A percentile compares a stretch with the other conserved stretches of the same genome.
phyloP scores from a whole-genome alignment of 495 filamentous ascomycete species.

The Penicillium paradoxum region DNA sequence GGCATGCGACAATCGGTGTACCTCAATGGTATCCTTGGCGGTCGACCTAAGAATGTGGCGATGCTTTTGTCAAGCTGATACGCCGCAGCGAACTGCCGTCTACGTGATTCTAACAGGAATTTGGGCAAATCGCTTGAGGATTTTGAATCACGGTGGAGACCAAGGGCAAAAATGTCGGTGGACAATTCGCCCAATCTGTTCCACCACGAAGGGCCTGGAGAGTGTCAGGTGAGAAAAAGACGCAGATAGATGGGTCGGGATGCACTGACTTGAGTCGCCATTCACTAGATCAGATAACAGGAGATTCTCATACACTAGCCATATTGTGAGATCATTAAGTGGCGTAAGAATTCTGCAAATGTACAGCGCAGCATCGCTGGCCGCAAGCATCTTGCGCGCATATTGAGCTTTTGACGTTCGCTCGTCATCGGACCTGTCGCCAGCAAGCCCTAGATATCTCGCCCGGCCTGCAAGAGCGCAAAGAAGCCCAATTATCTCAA shows the following conservation, averaged over 20 bases:
- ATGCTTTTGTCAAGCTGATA: constrained; percentile 48
- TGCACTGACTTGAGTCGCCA: constrained; percentile 28
- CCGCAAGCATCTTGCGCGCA: constrained; percentile 25
- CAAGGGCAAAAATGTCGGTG: constrained; percentile 45
- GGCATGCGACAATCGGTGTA: constrained; percentile 50
- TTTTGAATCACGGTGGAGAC: constrained; percentile 47
- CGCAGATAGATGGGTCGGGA: not conserved
- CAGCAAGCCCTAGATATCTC: constrained; percentile 21
- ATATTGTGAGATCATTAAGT: constrained; percentile 31
- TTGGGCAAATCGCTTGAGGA: constrained; percentile 30
- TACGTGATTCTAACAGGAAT: constrained; percentile 42
- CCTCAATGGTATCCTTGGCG: constrained; percentile 45
- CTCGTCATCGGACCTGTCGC: constrained; percentile 8
- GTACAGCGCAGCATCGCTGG: constrained; percentile 22
- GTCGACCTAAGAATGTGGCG: constrained; percentile 50
- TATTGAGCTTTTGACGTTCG: constrained; percentile 13
- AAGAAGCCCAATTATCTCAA: constrained; percentile 30
- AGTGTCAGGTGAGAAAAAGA: constrained; percentile 1
- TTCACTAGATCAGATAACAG: constrained; percentile 19
- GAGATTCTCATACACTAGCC: constrained; percentile 30
- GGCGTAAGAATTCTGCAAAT: constrained; percentile 29
- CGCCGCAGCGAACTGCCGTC: constrained; percentile 44
- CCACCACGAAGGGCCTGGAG: constrained; percentile 25
- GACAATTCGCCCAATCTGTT: constrained; percentile 29
- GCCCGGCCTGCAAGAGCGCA: constrained; percentile 27